phyloP scores from a whole-genome alignment of 2,329 filamentous ascomycete species.

The Didymella pomorum region DNA sequence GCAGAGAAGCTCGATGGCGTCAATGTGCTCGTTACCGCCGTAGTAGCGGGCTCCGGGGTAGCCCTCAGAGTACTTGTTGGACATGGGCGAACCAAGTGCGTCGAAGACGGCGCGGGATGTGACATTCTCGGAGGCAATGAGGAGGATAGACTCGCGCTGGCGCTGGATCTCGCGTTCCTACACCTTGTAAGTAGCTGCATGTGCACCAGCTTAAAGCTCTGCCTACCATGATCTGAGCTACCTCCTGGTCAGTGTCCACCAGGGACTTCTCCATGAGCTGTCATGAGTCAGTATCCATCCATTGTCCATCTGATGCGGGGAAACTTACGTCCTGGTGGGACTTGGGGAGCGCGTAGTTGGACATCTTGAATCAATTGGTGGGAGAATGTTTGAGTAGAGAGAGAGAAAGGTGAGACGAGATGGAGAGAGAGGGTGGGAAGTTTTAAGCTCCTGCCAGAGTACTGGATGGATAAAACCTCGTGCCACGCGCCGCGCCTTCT shows the following conservation, averaged over 20 bases:
- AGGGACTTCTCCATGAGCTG: constrained; percentile 97
- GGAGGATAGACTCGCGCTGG: constrained; percentile 95
- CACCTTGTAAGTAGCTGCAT: constrained; percentile 25
- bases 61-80: constrained; percentile 98
- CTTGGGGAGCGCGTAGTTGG: constrained; percentile 69
- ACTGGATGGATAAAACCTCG: constrained; percentile 23
- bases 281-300: constrained; percentile 49
- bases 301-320: constrained; percentile 29
- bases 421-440: constrained; percentile 16
- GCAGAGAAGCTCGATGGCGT: constrained; percentile 86
- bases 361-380: constrained; percentile 39
- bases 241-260: constrained; percentile 89
- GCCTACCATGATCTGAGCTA: constrained; percentile 95
- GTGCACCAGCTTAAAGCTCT: not conserved
- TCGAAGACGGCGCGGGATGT: constrained; percentile 51
- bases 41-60: constrained; percentile 97
- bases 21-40: constrained; percentile 95
- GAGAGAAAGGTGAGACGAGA: constrained; percentile 13
- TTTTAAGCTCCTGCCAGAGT: constrained; percentile 26
- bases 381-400: not conserved
- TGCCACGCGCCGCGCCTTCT: constrained; percentile 24
- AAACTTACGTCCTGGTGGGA: constrained; percentile 70
- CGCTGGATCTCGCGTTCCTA: constrained; percentile 93
- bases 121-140: constrained; percentile 52
- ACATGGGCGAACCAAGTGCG: constrained; percentile 61